phyloP scores from a whole-genome alignment of 192 early-diverging fungal species.

The Kickxella alabastrina region DNA sequence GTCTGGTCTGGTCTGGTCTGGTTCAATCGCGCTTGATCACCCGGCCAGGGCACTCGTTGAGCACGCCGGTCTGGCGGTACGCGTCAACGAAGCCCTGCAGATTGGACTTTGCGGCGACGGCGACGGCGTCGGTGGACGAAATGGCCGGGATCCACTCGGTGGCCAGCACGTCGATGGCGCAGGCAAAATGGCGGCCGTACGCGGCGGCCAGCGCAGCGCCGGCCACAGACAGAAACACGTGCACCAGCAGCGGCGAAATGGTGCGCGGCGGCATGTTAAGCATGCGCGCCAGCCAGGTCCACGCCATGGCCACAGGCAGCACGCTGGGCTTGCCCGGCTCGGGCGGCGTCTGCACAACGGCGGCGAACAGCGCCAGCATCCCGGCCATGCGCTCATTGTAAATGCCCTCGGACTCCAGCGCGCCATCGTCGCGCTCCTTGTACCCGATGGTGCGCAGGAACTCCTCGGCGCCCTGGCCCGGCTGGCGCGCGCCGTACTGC shows the following conservation, averaged over 20 bases:
- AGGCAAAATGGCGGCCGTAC: conserved; percentile 34
- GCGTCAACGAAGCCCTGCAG: conserved; percentile 75
- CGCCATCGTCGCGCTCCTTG: conserved; percentile 32
- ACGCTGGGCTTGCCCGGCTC: conserved; percentile 8
- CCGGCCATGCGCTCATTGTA: conserved; percentile 44
- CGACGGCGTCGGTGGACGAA: conserved; percentile 62
- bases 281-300: conserved; percentile 49
- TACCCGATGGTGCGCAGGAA: conserved; percentile 31
- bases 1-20: no score
- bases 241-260: conserved; percentile 39
- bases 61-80: conserved; percentile 66
- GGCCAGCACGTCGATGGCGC: conserved; percentile 52
- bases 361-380: conserved; percentile 42
- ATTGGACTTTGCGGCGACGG: conserved; percentile 60
- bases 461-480: conserved; percentile 18
- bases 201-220: conserved; percentile 29
- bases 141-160: conserved; percentile 67
- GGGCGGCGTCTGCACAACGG: conserved; percentile 31
- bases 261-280: conserved; percentile 26
- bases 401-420: conserved; percentile 28
- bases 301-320: conserved; percentile 20
- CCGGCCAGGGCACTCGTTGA: conserved; percentile 74
- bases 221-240: conserved; percentile 37
- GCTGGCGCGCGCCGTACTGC: conserved; percentile 12
- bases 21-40: conserved; percentile 36